A percentile compares a stretch with the other conserved stretches of the same genome.
phyloP scores from a whole-genome alignment of 345 rosid species.

The Stellera chamaejasme region DNA sequence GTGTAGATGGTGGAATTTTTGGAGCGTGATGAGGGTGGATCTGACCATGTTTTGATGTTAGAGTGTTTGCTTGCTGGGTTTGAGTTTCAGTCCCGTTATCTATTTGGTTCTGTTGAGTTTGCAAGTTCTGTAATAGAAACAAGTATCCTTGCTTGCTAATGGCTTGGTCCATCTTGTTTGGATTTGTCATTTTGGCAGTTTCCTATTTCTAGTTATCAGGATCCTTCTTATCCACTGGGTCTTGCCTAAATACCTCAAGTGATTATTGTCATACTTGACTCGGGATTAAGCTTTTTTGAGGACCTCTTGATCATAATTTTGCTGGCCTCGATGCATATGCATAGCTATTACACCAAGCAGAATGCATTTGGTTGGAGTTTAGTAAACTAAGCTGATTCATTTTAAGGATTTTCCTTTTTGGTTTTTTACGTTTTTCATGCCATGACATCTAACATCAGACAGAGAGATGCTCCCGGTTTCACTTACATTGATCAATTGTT shows the following conservation, averaged over 20 bases:
- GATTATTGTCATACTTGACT: not conserved
- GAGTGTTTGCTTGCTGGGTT: slow-evolving; percentile 1
- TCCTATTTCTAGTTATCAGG: not conserved
- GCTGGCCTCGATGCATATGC: no score
- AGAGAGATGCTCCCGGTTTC: no score
- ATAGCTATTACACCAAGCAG: no score
- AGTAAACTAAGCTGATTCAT: no score
- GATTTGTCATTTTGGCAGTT: not conserved
- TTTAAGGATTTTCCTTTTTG: no score
- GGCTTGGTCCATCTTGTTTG: not conserved
- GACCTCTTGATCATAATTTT: no score
- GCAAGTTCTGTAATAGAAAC: slow-evolving; percentile 4
- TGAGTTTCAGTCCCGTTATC: not conserved
- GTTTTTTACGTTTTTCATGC: no score
- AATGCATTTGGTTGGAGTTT: no score
- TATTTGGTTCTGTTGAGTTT: not conserved
- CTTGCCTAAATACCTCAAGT: not conserved
- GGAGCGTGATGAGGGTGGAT: not conserved
- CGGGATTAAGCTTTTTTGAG: not conserved
- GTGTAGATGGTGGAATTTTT: not conserved
- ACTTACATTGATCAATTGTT: no score
- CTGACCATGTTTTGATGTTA: not conserved
- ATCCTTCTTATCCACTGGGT: not conserved
- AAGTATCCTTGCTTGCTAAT: not conserved
- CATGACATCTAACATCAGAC: no score